Base-by-base conservation (phyloP, 2,329 filamentous ascomycete genomes). In the Diaporthe ilicicola region DNA sequence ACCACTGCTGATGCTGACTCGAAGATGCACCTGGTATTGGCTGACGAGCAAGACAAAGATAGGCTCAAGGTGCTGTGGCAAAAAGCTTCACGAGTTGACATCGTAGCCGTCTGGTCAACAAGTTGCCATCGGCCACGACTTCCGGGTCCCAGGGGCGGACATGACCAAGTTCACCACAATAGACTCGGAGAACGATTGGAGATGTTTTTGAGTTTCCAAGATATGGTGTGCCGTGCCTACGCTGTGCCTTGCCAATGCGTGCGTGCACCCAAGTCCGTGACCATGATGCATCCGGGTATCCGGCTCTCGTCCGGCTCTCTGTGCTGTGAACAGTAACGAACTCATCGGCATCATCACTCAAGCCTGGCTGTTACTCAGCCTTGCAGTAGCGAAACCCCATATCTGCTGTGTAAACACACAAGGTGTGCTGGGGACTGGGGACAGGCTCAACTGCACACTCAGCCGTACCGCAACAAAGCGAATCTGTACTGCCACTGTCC, bases 1-100 rank as follows among this genome's bases (percentile, higher is more conserved):
- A 39, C 61, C 27, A 24, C 42, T 67, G 32, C 46, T 59, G 61
- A 13, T 32, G 46, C 67, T 67, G 67, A 72, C 67, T 72, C 67
- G 67, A 13, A 67, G 44, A 9, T 44, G 29, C 29, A 13, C 22
- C 17, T 50, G 48, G 50, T 37, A 72, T 67, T 72, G 70, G 70
- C 67, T 55, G 54, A 19, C 42, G 37, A 15, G 34, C 54, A 50
- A 68, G 53, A 61, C 53, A 50, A 5, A 42, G 54, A 55, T 46
- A 53, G 54, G 39, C 42, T 29, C 37, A 24, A 67, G 42, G 46
- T 29, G 44, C 8, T 12, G 48, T 70, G 68, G 50, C 68, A 56
- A 65, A 65, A 70, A 56, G 50, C 48, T 66, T 66, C 19, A 24
- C n/a, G 59, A 64, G 29, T 37, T 64, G n/a, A 64, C 44, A 32